phyloP scores from a whole-genome alignment of 345 rosid species.

The Citrus reticulata region DNA sequence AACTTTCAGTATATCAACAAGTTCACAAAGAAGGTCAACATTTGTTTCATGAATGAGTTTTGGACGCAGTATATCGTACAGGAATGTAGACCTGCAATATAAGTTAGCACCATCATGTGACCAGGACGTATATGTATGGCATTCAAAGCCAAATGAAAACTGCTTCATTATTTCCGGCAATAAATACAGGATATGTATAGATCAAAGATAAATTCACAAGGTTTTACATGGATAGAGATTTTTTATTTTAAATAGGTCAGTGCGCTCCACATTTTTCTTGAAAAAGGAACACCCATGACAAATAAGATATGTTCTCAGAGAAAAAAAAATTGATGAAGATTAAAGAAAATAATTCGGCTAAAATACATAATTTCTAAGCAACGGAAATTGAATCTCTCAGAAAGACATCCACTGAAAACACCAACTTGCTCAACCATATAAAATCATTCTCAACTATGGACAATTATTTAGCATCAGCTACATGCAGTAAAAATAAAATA shows the following conservation, averaged over 20 bases:
- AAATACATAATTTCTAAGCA: not conserved
- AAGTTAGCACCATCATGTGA: not conserved
- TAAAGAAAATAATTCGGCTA: not conserved
- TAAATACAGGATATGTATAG: not conserved
- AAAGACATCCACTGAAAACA: not conserved
- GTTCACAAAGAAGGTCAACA: constrained; percentile 91
- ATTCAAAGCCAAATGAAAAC: not conserved
- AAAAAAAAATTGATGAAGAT: not conserved
- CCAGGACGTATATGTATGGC: not conserved
- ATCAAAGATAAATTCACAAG: not conserved
- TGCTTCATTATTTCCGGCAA: not conserved
- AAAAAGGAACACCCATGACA: not conserved
- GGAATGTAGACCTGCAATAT: constrained; percentile 72
- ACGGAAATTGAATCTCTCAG: not conserved
- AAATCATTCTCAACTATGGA: constrained; percentile 2
- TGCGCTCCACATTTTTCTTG: not conserved
- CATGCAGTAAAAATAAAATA: not conserved
- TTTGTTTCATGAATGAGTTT: constrained; percentile 85
- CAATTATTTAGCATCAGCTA: constrained; percentile 1
- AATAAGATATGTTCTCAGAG: not conserved
- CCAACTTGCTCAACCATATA: not conserved
- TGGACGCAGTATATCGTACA: constrained; percentile 92
- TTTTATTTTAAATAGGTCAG: not conserved
- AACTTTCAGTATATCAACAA: constrained; percentile 89
- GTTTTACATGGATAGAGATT: not conserved